Evolutionary conservation across 148 eudicot species (phyloP).

Genomic region (Chenopodium suecicum): DNA sequence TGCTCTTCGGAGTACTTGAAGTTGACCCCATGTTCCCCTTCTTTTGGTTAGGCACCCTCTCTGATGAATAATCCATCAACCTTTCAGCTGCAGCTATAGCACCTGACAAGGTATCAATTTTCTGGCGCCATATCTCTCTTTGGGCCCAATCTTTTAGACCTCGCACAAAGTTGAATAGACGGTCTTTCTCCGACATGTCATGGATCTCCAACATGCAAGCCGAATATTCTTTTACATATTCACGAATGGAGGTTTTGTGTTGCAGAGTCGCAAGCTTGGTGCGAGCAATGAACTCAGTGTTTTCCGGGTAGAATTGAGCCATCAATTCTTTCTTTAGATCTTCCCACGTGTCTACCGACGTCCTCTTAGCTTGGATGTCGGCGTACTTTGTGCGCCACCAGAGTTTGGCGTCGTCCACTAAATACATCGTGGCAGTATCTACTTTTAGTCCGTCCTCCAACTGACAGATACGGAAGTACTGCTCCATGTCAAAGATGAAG

Average conservation of each 20-base stretch:
- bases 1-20: too few species aligned
- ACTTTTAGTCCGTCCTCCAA: neutral
- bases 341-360: neutral
- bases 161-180: too few species aligned
- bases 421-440: neutral
- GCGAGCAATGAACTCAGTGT: neutral
- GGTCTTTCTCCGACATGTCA: neutral
- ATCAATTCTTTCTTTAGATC: neutral
- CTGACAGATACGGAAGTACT: neutral
- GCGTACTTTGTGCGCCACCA: neutral
- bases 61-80: too few species aligned
- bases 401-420: too few species aligned
- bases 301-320: neutral
- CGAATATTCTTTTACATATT: neutral
- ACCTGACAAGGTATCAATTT: too few species aligned
- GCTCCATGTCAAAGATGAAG: neutral
- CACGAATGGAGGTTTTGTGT: neutral
- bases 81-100: too few species aligned
- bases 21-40: too few species aligned
- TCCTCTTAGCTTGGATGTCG: neutral
- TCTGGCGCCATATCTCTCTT: too few species aligned
- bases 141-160: too few species aligned
- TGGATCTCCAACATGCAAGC: neutral
- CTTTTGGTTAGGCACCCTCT: too few species aligned
- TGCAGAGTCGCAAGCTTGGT: neutral